Evolutionary conservation across 2,329 filamentous ascomycete genomes (phyloP), one percentile per base, ranked within the genome.

Genomic region (Trichoderma atroviride): DNA sequence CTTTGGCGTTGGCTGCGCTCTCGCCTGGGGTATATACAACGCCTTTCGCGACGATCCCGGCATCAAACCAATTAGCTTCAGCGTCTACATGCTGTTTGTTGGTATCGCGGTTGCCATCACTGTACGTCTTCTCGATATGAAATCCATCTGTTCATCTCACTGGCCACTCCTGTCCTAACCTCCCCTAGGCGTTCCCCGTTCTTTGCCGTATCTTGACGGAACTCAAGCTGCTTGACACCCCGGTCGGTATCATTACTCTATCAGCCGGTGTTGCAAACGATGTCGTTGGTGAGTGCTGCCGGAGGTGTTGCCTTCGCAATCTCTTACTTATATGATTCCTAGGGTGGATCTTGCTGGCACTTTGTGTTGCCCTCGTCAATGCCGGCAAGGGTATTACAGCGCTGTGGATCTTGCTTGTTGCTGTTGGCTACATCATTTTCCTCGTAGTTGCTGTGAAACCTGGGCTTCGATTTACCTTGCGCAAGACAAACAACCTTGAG

Each of bases 31-130:
- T 0, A 79, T 97, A 14, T 96, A 93, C 75, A 81, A 94, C 70
- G 80, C 94, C 69, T 97, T 96, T 75, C 83, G 83, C 27, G 47
- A 76, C 13, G 83, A 85, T 40, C 72, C 75, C 4, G 78, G 79
- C 52, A 74, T 81, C 27, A 72, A 79, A 19, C 76, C 79, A 43
- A 83, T 87, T 70, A 75, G 78, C 24, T 88, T 88, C 70, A 84
- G 83, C 60, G 81, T 85, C 13, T 88, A 93, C 59, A 83, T 84
- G 71, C 80, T 87, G 33, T 98, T 98, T 77, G 92, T 97, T 72
- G 95, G 94, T 79, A 94, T 97, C 65, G 95, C 95, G 0, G 90
- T 97, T 80, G 92, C 94, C 33, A 98, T 98, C 74, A 97, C 95
- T 1, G 76, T 77, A 61, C 16, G 74, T 65, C n/a, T 33, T 7